Evolutionary conservation across 1,284 basidiomycete species (phyloP).

Genomic region (Rugosomyces carneus): DNA sequence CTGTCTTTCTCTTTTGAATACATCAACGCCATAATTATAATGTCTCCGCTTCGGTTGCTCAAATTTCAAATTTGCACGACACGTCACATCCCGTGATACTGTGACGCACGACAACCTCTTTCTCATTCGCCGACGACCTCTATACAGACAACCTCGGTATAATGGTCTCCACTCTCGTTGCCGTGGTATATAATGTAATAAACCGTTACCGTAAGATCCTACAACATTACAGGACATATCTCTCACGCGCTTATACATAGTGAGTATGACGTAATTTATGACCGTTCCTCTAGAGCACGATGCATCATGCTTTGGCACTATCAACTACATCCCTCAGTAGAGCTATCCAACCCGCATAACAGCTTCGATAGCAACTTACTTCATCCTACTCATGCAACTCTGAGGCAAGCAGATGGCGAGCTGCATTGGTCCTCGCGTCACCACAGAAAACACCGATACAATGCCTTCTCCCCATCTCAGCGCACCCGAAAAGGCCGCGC

Average conservation of each 20-base stretch:
- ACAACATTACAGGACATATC: no score
- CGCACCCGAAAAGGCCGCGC: constrained; percentile 10
- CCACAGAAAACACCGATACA: constrained; percentile 23
- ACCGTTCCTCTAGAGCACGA: no score
- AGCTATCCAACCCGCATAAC: constrained; percentile 18
- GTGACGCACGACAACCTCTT: no score
- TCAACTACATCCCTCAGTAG: constrained; percentile 17
- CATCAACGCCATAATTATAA: constrained; percentile 48
- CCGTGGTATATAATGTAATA: no score
- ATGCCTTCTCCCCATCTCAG: constrained; percentile 14
- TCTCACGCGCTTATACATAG: no score
- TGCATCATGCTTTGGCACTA: constrained; percentile 19
- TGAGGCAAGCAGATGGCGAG: constrained; percentile 10
- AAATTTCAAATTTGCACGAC: no score
- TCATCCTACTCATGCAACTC: constrained; percentile 21
- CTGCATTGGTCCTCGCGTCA: constrained; percentile 21
- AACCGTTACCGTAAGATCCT: no score
- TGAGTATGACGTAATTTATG: no score
- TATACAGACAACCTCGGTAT: no score
- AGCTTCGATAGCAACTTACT: constrained; percentile 17
- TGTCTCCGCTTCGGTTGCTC: not conserved
- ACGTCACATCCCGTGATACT: constrained; percentile 16
- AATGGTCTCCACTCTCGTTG: no score
- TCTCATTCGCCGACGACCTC: no score
- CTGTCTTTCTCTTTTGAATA: constrained; percentile 64